Evolutionary conservation across 352 stramenopile species (phyloP).

Genomic region (Phytophthora nicotianae): DNA sequence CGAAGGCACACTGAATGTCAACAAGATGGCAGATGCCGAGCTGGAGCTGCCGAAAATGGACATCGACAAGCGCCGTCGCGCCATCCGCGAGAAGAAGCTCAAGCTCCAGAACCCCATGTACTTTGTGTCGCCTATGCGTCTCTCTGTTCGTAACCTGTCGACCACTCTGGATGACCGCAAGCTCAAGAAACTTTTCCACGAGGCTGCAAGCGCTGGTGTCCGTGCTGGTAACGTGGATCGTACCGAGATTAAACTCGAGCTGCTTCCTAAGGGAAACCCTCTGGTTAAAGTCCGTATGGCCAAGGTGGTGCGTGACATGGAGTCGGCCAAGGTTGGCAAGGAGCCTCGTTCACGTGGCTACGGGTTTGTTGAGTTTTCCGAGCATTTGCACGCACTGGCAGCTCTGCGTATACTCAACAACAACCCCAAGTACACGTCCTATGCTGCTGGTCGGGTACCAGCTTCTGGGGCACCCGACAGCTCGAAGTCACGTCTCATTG

Average conservation of each 20-base stretch:
- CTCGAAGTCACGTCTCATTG: conserved; percentile 83
- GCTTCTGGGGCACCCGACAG: conserved; percentile 45
- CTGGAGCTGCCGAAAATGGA: conserved; percentile 90
- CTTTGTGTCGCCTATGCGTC: conserved; percentile 95
- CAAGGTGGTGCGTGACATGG: conserved; percentile 83
- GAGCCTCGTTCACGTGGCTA: conserved; percentile 68
- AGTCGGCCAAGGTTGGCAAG: conserved; percentile 66
- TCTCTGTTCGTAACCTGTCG: conserved; percentile 95
- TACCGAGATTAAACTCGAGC: conserved; percentile 81
- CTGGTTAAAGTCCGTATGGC: conserved; percentile 82
- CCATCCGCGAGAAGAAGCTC: conserved; percentile 95
- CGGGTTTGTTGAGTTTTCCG: conserved; percentile 97
- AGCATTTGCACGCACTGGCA: conserved; percentile 96
- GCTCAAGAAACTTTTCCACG: conserved; percentile 91
- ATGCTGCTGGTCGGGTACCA: conserved; percentile 57
- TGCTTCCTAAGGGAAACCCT: conserved; percentile 45
- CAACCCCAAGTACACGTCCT: conserved; percentile 91
- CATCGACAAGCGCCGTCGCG: conserved; percentile 93
- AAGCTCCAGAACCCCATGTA: conserved; percentile 98
- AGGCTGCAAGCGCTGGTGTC: conserved; percentile 78
- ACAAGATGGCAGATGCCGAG: conserved; percentile 90
- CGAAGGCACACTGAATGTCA: conserved; percentile 94
- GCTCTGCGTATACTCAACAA: conserved; percentile 97
- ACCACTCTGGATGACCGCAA: conserved; percentile 86
- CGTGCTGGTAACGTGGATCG: conserved; percentile 72